Evolutionary conservation across 2,329 filamentous ascomycete genomes (phyloP), one percentile per base, ranked within the genome.

Genomic region (Chrysosporium queenslandicum): DNA sequence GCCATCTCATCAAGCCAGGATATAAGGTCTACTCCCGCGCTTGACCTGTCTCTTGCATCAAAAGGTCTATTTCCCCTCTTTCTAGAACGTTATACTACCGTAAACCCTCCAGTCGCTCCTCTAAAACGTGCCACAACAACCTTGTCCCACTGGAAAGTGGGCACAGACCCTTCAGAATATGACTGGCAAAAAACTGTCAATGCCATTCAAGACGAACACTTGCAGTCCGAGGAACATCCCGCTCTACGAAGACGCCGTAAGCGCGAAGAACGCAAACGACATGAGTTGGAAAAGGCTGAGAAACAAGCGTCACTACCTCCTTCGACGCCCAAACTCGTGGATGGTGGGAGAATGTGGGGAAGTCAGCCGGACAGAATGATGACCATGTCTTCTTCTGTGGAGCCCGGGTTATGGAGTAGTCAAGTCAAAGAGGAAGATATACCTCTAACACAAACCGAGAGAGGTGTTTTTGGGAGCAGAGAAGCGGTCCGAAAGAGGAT

Each of bases 381-480:
- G 4, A 27, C 21, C 42, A 14, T 20, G 21, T 30, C 47, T 25
- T 42, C 29, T 29, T 37, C 39, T 8, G 11, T 30, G 12, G 39
- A 52, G 25, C 36, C 43, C 14, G 27, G 39, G n/a, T 20, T 66
- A 18, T 57, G 60, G 30, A 70, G 65, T 55, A 71, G 68, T 51
- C 68, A 71, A 40, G 55, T 60, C 18, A 61, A 57, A 8, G 58
- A 67, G 16, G 64, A 66, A 14, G 61, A 62, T 27, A 46, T 65
- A 18, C 63, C 67, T 4, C 71, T 70, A 67, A 71, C 66, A n/a
- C 69, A 71, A 49, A 53, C 62, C 20, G 69, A 71, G 53, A 63
- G 66, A 30, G 69, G 69, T 9, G 45, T 58, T 18, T 71, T 70
- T 55, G 69, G 68, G 25, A 59, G 66, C 32, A 61, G 69, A 18